Percentiles rank a stretch among this genome's conserved stretches.
Conservation (phyloP, 83 land plant species). For the Isoetes engelmannii region DNA sequence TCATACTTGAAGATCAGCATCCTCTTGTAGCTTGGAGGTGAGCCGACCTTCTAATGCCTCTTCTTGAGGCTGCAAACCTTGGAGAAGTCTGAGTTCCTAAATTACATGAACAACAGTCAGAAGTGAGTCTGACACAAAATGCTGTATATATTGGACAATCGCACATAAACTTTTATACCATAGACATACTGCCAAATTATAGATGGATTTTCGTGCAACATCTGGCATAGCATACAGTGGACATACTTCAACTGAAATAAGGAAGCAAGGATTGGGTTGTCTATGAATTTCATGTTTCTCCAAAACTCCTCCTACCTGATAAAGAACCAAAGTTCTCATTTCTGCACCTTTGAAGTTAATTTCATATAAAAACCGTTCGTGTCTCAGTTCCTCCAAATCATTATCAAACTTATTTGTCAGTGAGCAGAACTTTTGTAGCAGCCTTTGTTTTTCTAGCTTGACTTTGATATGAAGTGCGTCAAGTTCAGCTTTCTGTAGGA, state of each 20-base stretch:
- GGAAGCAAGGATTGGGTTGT: too few species aligned
- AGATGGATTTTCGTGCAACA: neutral
- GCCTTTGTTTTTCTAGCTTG: conserved; percentile 30
- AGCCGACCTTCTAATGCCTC: conserved; percentile 27
- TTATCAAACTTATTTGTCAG: conserved; percentile 27
- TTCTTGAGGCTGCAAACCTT: conserved; percentile 32
- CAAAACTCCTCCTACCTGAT: conserved; percentile 22
- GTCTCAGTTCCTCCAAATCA: conserved; percentile 30
- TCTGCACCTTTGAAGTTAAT: conserved; percentile 39
- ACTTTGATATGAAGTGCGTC: conserved; percentile 27
- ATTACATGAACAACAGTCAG: neutral
- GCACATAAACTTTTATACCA: neutral
- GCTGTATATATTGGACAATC: too few species aligned
- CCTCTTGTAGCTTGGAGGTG: conserved; percentile 18
- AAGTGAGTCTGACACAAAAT: too few species aligned
- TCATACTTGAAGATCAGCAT: conserved; percentile 25
- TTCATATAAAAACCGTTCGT: conserved; percentile 26
- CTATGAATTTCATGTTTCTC: too few species aligned
- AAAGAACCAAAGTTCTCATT: conserved; percentile 27
- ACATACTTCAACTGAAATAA: too few species aligned
- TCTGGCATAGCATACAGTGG: too few species aligned
- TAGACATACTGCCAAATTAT: neutral
- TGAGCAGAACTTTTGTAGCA: conserved; percentile 15
- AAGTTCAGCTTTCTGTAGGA: conserved; percentile 33
- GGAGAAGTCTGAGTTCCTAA: conserved; percentile 31